Evolutionary conservation across 2,329 filamentous ascomycete species (phyloP).

Genomic region (Escovopsis weberi): DNA sequence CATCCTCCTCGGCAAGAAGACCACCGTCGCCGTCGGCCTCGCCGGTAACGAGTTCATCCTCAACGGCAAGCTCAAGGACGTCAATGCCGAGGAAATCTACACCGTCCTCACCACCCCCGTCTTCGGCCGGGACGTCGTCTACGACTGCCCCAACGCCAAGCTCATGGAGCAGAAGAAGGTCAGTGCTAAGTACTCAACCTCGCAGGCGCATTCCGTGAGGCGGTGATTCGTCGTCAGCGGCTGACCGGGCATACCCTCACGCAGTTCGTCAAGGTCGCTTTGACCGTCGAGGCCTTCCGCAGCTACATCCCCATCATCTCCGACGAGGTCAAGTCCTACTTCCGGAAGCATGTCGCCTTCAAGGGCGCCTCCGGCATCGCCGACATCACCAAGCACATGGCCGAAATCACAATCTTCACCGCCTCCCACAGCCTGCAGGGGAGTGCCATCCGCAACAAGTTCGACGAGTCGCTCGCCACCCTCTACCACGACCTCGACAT

Average conservation of each 20-base stretch:
- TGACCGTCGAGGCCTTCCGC: slow-evolving; percentile 60
- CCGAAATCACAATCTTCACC: slow-evolving; percentile 81
- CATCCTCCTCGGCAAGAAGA: slow-evolving; percentile 75
- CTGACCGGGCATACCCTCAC: neutral
- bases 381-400: slow-evolving; percentile 62
- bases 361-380: slow-evolving; percentile 53
- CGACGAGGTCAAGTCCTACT: slow-evolving; percentile 57
- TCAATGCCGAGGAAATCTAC: slow-evolving; percentile 85
- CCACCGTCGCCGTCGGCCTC: slow-evolving; percentile 69
- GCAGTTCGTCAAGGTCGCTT: slow-evolving; percentile 67
- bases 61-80: slow-evolving; percentile 79
- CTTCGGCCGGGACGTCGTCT: slow-evolving; percentile 77
- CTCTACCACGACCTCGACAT: slow-evolving; percentile 83
- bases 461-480: slow-evolving; percentile 66
- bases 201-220: neutral
- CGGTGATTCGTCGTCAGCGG: neutral
- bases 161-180: slow-evolving; percentile 96
- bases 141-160: slow-evolving; percentile 82
- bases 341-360: slow-evolving; percentile 53
- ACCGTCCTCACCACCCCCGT: slow-evolving; percentile 56
- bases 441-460: slow-evolving; percentile 64
- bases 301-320: slow-evolving; percentile 68
- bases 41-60: slow-evolving; percentile 83
- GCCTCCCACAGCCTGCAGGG: slow-evolving; percentile 77
- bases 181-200: slow-evolving; percentile 8